phyloP scores from a whole-genome alignment of 176 grass and related monocot genomes.

The Pharus latifolius region DNA sequence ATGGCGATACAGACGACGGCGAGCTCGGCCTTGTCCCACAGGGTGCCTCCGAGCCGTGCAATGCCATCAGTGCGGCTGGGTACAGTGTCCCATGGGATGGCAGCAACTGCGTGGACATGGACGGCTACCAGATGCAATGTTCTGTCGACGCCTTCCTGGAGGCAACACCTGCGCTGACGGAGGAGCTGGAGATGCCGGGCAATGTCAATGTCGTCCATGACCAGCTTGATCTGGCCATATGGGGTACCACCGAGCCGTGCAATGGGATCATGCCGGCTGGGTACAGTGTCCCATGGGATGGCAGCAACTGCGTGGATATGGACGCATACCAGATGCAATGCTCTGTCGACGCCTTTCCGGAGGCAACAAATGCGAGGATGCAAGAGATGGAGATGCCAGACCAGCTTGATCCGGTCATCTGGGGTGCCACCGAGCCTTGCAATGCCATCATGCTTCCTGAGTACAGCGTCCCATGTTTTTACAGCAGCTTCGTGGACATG shows the following conservation, averaged over 20 bases:
- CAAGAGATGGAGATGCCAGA: background rate
- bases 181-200: background rate
- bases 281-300: background rate
- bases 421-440: no score
- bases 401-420: no score
- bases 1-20: background rate
- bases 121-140: background rate
- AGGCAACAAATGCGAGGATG: background rate
- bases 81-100: background rate
- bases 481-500: background rate
- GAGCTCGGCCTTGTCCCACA: no score
- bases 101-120: background rate
- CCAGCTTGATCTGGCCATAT: no score
- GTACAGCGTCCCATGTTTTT: background rate
- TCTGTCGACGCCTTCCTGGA: background rate
- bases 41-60: no score
- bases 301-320: background rate
- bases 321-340: background rate
- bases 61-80: background rate
- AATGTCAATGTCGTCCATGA: background rate
- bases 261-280: background rate
- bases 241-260: no score
- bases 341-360: background rate
- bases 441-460: background rate
- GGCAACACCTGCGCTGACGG: background rate